These are phyloP conservation scores for Polyporus tsugae DNA, from an alignment of 1,284 basidiomycete species.

Conservation along the genomic window DNA sequence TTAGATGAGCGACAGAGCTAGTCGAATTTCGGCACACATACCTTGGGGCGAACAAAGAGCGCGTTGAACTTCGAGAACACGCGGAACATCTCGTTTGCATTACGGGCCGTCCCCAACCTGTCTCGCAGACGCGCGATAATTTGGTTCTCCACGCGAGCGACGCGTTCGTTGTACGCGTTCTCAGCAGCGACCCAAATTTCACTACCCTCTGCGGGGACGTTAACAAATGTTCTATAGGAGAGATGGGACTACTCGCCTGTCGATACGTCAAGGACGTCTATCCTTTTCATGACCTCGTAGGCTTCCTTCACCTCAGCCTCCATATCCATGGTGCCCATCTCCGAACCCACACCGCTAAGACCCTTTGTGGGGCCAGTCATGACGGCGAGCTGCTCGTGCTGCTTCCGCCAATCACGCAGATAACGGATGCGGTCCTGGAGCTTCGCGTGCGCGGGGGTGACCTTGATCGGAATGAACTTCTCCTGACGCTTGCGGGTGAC, in stretches of 20 bases:
- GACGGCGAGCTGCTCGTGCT: constrained; percentile 96
- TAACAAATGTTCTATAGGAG: neutral
- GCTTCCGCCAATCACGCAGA: constrained; percentile 92
- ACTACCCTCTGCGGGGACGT: constrained; percentile 78
- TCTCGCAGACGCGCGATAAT: constrained; percentile 95
- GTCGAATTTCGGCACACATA: constrained; percentile 39
- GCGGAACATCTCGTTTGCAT: constrained; percentile 99
- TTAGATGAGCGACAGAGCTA: neutral
- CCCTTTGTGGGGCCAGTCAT: constrained; percentile 97
- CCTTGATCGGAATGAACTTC: constrained; percentile 98
- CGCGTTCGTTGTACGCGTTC: constrained; percentile 97
- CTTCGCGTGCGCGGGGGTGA: constrained; percentile 90
- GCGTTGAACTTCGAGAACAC: constrained; percentile 99
- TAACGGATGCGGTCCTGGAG: constrained; percentile 91
- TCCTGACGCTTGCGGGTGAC: constrained; percentile 92
- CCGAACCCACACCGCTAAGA: constrained; percentile 73
- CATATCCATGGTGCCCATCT: constrained; percentile 92
- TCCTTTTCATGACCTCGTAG: constrained; percentile 95
- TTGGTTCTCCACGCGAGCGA: constrained; percentile 97
- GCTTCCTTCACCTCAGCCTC: constrained; percentile 96
- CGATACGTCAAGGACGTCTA: constrained; percentile 95
- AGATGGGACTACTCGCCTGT: constrained; percentile 60
- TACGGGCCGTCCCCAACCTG: constrained; percentile 93
- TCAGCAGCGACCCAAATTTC: constrained; percentile 98
- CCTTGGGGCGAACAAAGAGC: constrained; percentile 97